Base-by-base conservation (phyloP, 1,284 basidiomycete genomes). In the Boletus subluridellus region DNA sequence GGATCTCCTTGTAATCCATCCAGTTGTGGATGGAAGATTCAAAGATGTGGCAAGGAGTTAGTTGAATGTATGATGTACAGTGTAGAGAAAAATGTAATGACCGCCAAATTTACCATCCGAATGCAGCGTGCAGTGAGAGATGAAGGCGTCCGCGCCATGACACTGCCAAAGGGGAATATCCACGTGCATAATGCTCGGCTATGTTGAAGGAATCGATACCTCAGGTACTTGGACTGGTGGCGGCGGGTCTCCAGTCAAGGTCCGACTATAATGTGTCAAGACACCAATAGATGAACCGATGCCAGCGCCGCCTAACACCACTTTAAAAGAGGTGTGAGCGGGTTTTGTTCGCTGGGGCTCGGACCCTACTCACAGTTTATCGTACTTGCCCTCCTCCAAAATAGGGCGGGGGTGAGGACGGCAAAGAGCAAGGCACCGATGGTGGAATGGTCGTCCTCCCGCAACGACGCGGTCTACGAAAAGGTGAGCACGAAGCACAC, bases 1-100 rank as follows among this genome's bases (percentile, higher is more conserved):
- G 10, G 85, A 91, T 65, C 67, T 93, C 58, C 74, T 87, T 3
- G 78, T 82, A 8, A 83, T 92, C 21, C 80, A 83, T 57, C 91
- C 90, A 0, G 73, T 79, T 44, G 76, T 90, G 30, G 92, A 94
- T 71, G 90, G 87, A 3, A 79, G 92, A 60, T 70, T 94, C 65
- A 83, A 78, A 65, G 85, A 94, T 60, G 76, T 83, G 60, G 86
- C 77, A 24, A 77, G 79, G 55, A 37, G 37, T 59, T 66, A 62
- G 50, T 54, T 41, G 9, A 45, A 57, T 53, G 59, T 34, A 30
- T 53, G 50, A 39, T 59, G 54, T 58, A 60, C 49, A 50, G 32
- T 54, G 59, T 60, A 58, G 28, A 35, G 45, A 52, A 47, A 54
- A 52, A 44, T 57, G 49, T 28, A 32, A 44, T 30, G 46, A 24